Base-by-base conservation (phyloP, 179 eudicot species). In the Patellifolia procumbens region DNA sequence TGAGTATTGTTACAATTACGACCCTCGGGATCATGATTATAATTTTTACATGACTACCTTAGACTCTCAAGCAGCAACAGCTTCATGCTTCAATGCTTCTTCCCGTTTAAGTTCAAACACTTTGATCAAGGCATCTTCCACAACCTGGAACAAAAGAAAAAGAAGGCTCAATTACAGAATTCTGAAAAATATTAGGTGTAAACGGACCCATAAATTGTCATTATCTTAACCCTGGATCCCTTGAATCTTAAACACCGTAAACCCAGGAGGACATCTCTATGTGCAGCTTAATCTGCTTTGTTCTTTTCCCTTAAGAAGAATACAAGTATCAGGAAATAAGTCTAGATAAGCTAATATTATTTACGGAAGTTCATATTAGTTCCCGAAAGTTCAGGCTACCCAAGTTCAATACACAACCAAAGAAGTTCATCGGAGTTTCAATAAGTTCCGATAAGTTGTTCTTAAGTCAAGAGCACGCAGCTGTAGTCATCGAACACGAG, bases 51-150 rank as follows among this genome's bases (percentile, higher is more conserved):
- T 17, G 42, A 49, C 45, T 56, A 34, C 24, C 62, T 49, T 19
- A 72, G 51, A 58, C 62, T 52, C 62, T 81, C 86, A 92, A 22
- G 88, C 97, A 28, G 85, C 75, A 9, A 79, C 78, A 22, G 83
- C 80, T 72, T 79, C 83, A 37, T 83, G 77, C 82, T 82, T 91
- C 81, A 90, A 59, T 35, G 74, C 76, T 80, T 95, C 99, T 78
- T 93, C 97, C 9, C 91, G 82, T 74, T 95, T 93, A 80, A 95
- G 83, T 78, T 95, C 97, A 15, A 95, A 93, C 51, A 93, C 89
- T 85, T 74, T 95, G 74, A 87, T 64, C 67, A 93, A 90, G 53
- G 70, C 97, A 81, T 95, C 99, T 85, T 95, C 97, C 16, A 95
- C 97, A 76, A 90, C 99, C 98, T 94, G 84, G 63, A 39, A 64